Conservation (phyloP, 2,329 filamentous ascomycete species). For the Colletotrichum liaoningense region DNA sequence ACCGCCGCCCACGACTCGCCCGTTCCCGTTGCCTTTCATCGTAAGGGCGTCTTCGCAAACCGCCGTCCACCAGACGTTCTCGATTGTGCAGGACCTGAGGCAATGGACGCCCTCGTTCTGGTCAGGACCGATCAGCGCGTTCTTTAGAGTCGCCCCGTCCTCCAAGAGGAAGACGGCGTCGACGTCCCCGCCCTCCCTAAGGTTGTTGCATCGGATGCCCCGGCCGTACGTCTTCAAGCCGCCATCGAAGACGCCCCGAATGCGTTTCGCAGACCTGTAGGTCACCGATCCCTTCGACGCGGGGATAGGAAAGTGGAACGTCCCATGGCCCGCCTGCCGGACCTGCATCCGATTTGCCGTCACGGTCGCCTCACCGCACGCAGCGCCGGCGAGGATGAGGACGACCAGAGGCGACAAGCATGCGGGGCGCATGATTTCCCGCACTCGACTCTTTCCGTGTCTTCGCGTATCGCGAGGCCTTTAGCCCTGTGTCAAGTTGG, state of each 20-base stretch:
- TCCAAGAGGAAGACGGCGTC: slow-evolving; percentile 57
- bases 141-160: slow-evolving; percentile 54
- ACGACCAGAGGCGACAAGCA: no score
- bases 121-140: slow-evolving; percentile 58
- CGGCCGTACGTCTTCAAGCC: slow-evolving; percentile 49
- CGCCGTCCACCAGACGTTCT: slow-evolving; percentile 62
- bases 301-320: slow-evolving; percentile 40
- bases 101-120: slow-evolving; percentile 60
- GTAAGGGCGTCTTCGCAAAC: slow-evolving; percentile 50
- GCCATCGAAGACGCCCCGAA: slow-evolving; percentile 43
- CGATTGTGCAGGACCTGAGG: slow-evolving; percentile 52
- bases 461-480: no score
- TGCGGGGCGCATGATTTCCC: no score
- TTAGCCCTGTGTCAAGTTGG: no score
- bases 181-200: slow-evolving; percentile 55
- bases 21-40: slow-evolving; percentile 34
- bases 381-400: no score
- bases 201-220: slow-evolving; percentile 52
- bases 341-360: no score
- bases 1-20: slow-evolving; percentile 30
- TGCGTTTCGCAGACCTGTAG: slow-evolving; percentile 35
- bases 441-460: no score
- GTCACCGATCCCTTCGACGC: slow-evolving; percentile 42
- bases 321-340: no score
- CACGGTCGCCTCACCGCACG: no score